These are phyloP conservation scores for Conoideocrella luteorostrata DNA, from an alignment of 2,329 filamentous ascomycete genomes.

Conservation along the genomic window DNA sequence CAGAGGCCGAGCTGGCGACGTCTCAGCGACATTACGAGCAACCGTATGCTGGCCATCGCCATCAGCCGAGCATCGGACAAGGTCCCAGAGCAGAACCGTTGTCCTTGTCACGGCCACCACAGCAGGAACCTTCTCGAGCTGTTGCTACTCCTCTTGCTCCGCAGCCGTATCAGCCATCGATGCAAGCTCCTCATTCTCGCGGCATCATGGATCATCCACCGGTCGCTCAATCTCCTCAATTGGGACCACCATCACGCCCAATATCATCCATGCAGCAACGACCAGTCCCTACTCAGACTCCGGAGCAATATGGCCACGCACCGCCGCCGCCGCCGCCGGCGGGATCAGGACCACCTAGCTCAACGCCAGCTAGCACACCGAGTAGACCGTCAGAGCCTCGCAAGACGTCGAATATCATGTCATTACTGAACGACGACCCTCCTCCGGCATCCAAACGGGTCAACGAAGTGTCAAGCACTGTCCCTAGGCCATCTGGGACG, in stretches of 20 bases:
- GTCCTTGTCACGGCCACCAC: constrained; percentile 30
- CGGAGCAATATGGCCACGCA: constrained; percentile 23
- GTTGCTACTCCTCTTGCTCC: constrained; percentile 22
- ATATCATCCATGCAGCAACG: constrained; percentile 31
- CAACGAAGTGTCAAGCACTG: constrained; percentile 35
- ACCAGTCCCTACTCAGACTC: constrained; percentile 22
- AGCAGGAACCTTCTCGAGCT: constrained; percentile 37
- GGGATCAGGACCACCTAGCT: background rate
- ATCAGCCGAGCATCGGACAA: constrained; percentile 31
- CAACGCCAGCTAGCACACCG: constrained; percentile 10
- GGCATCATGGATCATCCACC: constrained; percentile 33
- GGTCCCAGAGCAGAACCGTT: constrained; percentile 33
- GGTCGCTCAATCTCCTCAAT: constrained; percentile 30
- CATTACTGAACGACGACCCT: constrained; percentile 55
- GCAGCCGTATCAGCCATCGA: constrained; percentile 21
- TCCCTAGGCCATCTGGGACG: constrained; percentile 39
- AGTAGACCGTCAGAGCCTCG: constrained; percentile 40
- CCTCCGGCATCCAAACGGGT: constrained; percentile 45
- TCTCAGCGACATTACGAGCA: constrained; percentile 37
- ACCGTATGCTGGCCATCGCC: constrained; percentile 33
- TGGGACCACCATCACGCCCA: constrained; percentile 31
- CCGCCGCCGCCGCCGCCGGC: constrained; percentile 24
- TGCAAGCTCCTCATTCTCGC: no score
- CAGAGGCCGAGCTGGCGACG: constrained; percentile 39
- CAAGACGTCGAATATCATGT: constrained; percentile 60